These are phyloP conservation scores for Galeopsis tetrahit DNA, from an alignment of 257 asterid genomes.

Conservation along the genomic window DNA sequence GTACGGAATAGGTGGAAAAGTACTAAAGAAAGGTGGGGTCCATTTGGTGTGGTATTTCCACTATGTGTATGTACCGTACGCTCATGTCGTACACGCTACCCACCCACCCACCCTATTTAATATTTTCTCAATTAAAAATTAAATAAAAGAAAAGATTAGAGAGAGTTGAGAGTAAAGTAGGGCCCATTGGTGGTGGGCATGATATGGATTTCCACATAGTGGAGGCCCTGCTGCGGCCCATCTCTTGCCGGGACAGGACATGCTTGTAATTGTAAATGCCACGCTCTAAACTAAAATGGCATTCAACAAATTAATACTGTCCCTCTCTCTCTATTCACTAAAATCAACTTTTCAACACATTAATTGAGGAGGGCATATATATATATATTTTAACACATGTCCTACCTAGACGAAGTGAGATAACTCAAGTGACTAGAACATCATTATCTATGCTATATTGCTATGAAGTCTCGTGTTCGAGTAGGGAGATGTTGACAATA, in stretches of 20 bases:
- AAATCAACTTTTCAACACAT: too few species aligned
- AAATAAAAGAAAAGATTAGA: not conserved
- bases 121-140: not conserved
- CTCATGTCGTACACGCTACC: slow-evolving; percentile 37
- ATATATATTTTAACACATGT: too few species aligned
- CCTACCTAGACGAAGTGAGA: too few species aligned
- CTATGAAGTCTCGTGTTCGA: too few species aligned
- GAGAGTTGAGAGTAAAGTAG: not conserved
- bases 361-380: too few species aligned
- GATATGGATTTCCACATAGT: slow-evolving; percentile 35
- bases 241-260: slow-evolving; percentile 15
- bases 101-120: slow-evolving; percentile 33
- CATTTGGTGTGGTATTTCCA: slow-evolving; percentile 13
- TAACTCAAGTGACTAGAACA: too few species aligned
- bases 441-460: too few species aligned
- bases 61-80: slow-evolving; percentile 39
- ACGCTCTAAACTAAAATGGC: not conserved
- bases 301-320: not conserved
- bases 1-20: too few species aligned
- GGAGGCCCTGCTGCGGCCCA: slow-evolving; percentile 38
- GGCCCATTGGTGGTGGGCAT: slow-evolving; percentile 34
- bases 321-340: not conserved
- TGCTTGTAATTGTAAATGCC: not conserved
- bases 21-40: too few species aligned
- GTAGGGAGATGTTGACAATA: too few species aligned